phyloP scores from a whole-genome alignment of 1,284 basidiomycete species.

The Fomes fomentarius region DNA sequence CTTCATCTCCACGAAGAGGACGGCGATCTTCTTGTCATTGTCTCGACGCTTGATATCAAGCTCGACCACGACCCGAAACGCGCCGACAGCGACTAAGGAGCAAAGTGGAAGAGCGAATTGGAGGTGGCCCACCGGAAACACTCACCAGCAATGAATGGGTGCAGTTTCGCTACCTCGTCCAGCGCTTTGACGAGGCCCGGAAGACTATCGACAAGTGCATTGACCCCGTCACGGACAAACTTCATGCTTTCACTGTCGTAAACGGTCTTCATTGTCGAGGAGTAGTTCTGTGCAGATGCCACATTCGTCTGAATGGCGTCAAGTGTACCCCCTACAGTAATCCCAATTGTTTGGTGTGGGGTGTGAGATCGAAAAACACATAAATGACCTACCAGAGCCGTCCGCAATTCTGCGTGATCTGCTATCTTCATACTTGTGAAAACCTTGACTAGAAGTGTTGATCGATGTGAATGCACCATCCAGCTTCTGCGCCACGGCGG shows the following conservation, averaged over 20 bases:
- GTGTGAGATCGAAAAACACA: not conserved
- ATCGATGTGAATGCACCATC: conserved; percentile 7
- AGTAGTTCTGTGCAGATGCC: not conserved
- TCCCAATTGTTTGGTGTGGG: too few relatives aligned
- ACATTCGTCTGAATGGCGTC: conserved; percentile 5
- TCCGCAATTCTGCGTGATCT: conserved; percentile 5
- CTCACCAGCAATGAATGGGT: conserved; percentile 34
- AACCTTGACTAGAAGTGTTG: conserved; percentile 1
- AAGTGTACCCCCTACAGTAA: conserved; percentile 5
- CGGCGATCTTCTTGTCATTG: conserved; percentile 46
- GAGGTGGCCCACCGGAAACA: not conserved
- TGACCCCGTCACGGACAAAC: conserved; percentile 17
- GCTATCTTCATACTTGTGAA: conserved; percentile 8
- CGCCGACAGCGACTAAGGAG: conserved; percentile 43
- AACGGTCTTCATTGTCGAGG: conserved; percentile 7
- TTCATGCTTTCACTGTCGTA: conserved; percentile 15
- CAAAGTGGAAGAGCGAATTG: not conserved
- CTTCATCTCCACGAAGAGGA: conserved; percentile 30
- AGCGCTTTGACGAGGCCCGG: conserved; percentile 30
- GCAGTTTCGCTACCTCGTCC: conserved; percentile 32
- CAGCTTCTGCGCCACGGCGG: conserved; percentile 8
- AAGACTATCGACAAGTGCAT: conserved; percentile 28
- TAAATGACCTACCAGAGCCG: conserved; percentile 9
- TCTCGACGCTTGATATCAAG: conserved; percentile 44
- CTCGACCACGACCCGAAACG: conserved; percentile 45